Evolutionary conservation across 1,284 basidiomycete genomes (phyloP), one percentile per base, ranked within the genome.

Genomic region (Puccinia sorghi): DNA sequence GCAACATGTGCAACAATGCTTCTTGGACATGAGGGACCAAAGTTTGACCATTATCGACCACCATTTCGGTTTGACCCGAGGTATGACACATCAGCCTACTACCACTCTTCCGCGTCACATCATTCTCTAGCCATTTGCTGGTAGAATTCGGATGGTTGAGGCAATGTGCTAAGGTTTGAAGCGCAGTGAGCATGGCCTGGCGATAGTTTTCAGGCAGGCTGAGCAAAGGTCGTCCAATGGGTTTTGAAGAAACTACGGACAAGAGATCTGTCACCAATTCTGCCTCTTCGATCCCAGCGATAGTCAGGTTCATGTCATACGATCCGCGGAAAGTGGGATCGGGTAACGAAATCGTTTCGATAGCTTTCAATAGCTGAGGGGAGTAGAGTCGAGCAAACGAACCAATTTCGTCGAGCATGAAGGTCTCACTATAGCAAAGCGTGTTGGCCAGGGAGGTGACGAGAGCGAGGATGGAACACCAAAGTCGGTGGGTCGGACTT

Each of bases 91-190:
- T 76, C 17, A 78, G 15, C 27, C 75, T 52, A 41, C 52, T 69
- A 64, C 59, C 57, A 52, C 32, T 63, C 27, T 64, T 74, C 59
- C 72, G 64, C 13, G 57, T 74, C 15, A 70, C 43, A 70, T 78
- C 75, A 61, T 78, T 70, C n/a, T 69, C 75, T n/a, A 78, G 46
- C 75, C 75, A 78, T 70, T 78, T 78, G 8, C 41, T 59, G 12
- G 75, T 78, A 15, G 75, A 78, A 32, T 69, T 78, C 8, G 75
- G 75, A 71, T 78, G 75, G 22, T 70, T 78, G 13, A 78, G 75
- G 39, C 66, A 78, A 78, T 78, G 75, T n/a, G 66, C 75, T 25
- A 71, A 61, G 32, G 64, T 78, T 52, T 78, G 75, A 56, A 78
- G 64, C 22, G 61, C 13, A 25, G 56, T 70, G 20, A 78, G 41